Base-by-base conservation (phyloP, 129 eudicot genomes). In the Kitagawia praeruptora region DNA sequence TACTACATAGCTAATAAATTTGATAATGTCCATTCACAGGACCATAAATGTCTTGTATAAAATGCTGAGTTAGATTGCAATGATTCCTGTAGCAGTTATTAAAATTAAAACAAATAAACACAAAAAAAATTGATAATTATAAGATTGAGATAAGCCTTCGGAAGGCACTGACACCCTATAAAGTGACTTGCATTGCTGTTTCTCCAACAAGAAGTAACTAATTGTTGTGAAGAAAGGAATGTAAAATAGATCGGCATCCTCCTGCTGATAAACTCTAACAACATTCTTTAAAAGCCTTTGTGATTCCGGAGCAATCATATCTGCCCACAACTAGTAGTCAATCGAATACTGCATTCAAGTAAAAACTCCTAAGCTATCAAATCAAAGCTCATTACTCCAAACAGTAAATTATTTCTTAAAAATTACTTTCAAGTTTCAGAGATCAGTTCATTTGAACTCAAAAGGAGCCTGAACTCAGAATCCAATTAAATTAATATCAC, bases 141-240 rank as follows among this genome's bases (percentile, higher is more conserved):
- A 40, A 83, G 46, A 58, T 58, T 31, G 25, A 74, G 64, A 25
- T 40, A 79, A 45, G 67, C 66, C 79, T 34, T 15, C 18, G 80
- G 81, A 87, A 81, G 75, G 83, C 95, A 95, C 98, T 95, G 97
- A 95, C 97, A 95, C 99, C 99, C 99, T 95, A 86, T 92, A 95
- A 86, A 95, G 99, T n/a, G 95, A 82, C 89, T 95, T 95, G 97
- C 99, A 95, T 78, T 92, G 93, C 80, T 92, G 99, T 81, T 85
- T 95, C 82, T 95, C 99, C 92, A 95, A 44, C 90, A 95, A 84
- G 90, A 95, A 95, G 87, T 73, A 95, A 86, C 99, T 95, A 74
- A 95, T 95, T 31, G 99, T 92, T 8, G 97, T 95, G 91, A 95
- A 95, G 80, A 95, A 92, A 13, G 99, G 99, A 81, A 95, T 90